Evolutionary conservation across 2,329 filamentous ascomycete genomes (phyloP).

Genomic region (Botryosphaeria dothidea): DNA sequence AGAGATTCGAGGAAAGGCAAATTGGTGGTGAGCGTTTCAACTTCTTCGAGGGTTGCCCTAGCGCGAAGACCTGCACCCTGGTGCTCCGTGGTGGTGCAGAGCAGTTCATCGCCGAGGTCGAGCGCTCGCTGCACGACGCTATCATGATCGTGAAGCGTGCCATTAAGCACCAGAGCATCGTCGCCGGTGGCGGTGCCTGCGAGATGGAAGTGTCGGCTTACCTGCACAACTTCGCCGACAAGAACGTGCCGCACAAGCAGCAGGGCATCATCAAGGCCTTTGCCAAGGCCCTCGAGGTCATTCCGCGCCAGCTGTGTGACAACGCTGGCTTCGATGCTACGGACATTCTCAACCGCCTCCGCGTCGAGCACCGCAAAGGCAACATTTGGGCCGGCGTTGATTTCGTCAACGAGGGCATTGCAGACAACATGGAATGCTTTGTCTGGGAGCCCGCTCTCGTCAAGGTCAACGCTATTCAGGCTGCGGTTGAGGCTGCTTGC

Average conservation of each 20-base stretch:
- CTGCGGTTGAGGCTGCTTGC: conserved; percentile 92
- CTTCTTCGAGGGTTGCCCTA: conserved; percentile 94
- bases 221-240: conserved; percentile 88
- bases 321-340: conserved; percentile 98
- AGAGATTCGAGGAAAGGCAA: conserved; percentile 89
- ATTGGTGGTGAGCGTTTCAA: conserved; percentile 98
- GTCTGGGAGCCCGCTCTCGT: conserved; percentile 97
- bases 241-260: conserved; percentile 91
- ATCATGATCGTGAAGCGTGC: conserved; percentile 99
- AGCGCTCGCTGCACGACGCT: conserved; percentile 95
- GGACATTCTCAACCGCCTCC: conserved; percentile 93
- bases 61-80: conserved; percentile 94
- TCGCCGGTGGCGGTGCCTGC: conserved; percentile 88
- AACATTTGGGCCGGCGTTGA: conserved; percentile 95
- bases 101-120: conserved; percentile 98
- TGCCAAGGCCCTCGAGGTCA: conserved; percentile 94
- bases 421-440: conserved; percentile 92
- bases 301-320: conserved; percentile 95
- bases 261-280: conserved; percentile 98
- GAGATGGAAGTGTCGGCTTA: conserved; percentile 98
- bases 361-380: conserved; percentile 93
- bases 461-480: conserved; percentile 96
- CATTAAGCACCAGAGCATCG: conserved; percentile 90
- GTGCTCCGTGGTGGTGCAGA: conserved; percentile 94
- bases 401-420: conserved; percentile 86